A percentile compares a stretch with the other conserved stretches of the same genome.
These are phyloP conservation scores for Chalaropsis thielavioides DNA, from an alignment of 2,329 filamentous ascomycete species.

Conservation along the genomic window DNA sequence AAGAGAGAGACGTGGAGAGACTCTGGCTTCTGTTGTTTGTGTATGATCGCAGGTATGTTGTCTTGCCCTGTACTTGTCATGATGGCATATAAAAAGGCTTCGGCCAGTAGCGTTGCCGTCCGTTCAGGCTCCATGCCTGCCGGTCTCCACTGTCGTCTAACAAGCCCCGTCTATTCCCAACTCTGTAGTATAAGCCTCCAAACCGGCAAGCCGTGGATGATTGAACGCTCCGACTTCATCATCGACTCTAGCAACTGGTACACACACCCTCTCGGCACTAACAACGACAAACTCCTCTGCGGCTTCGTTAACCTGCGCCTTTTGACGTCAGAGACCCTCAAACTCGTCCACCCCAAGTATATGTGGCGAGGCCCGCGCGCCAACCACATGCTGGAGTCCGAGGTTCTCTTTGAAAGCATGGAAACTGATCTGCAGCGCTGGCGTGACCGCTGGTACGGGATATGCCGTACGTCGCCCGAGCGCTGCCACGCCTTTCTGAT, in stretches of 20 bases:
- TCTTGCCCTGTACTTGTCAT: too few relatives aligned
- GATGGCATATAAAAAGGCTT: too few relatives aligned
- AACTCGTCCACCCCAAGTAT: slow-evolving; percentile 20
- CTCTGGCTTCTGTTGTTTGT: slow-evolving; percentile 29
- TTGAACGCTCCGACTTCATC: slow-evolving; percentile 27
- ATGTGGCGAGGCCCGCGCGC: slow-evolving; percentile 16
- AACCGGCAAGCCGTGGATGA: slow-evolving; percentile 30
- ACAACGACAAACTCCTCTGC: slow-evolving; percentile 26
- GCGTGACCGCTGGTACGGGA: slow-evolving; percentile 19
- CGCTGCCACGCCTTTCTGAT: slow-evolving; percentile 27
- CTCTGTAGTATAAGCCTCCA: slow-evolving; percentile 27
- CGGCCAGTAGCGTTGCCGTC: background rate
- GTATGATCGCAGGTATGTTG: slow-evolving; percentile 27
- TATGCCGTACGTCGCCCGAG: slow-evolving; percentile 18
- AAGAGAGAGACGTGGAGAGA: slow-evolving; percentile 26
- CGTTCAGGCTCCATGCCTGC: background rate
- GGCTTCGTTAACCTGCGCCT: slow-evolving; percentile 27
- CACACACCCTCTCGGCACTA: slow-evolving; percentile 22
- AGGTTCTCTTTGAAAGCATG: slow-evolving; percentile 20
- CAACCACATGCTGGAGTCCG: slow-evolving; percentile 20
- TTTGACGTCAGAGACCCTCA: slow-evolving; percentile 24
- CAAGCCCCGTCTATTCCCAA: too few relatives aligned
- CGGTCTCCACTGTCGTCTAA: background rate
- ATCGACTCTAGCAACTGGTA: slow-evolving; percentile 27
- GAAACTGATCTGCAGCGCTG: slow-evolving; percentile 21